phyloP scores from a whole-genome alignment of 2,329 filamentous ascomycete genomes.

The Thielaviopsis punctulata region DNA sequence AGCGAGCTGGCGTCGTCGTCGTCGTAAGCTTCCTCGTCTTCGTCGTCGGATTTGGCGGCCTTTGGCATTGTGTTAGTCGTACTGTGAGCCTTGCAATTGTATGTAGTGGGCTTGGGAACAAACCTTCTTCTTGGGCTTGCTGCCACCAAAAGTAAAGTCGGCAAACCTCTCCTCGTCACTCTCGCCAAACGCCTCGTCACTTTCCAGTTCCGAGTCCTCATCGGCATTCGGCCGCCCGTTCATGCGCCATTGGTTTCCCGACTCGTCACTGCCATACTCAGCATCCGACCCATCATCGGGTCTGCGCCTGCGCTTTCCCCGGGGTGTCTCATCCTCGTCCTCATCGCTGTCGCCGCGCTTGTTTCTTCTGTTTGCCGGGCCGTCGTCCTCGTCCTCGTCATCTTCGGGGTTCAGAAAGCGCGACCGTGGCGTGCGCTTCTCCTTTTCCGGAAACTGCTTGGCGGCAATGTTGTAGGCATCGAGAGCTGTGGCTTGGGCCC shows the following conservation, averaged over 20 bases:
- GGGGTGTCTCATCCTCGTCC: conserved; percentile 35
- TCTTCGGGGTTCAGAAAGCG: conserved; percentile 32
- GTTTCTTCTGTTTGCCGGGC: conserved; percentile 21
- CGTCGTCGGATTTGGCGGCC: conserved; percentile 42
- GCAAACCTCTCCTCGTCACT: conserved; percentile 78
- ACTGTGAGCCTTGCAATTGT: not conserved
- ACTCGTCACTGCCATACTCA: conserved; percentile 67
- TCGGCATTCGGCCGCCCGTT: conserved; percentile 41
- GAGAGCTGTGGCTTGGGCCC: conserved; percentile 32
- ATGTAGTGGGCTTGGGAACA: not conserved
- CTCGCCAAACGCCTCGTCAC: conserved; percentile 68
- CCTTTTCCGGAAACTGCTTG: conserved; percentile 30
- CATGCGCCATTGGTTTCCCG: conserved; percentile 71
- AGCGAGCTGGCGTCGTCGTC: conserved; percentile 41
- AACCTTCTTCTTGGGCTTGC: conserved; percentile 21
- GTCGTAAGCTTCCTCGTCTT: conserved; percentile 24
- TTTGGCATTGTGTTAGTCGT: too few relatives aligned
- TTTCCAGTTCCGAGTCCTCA: conserved; percentile 47
- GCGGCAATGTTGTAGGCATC: conserved; percentile 41
- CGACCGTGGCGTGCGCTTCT: conserved; percentile 31
- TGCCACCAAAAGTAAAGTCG: conserved; percentile 44
- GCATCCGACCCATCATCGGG: conserved; percentile 31
- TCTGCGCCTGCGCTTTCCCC: conserved; percentile 27
- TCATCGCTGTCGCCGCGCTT: conserved; percentile 30
- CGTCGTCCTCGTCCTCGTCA: conserved; percentile 14